These are phyloP conservation scores for Fusarium palustre DNA, from an alignment of 2,329 filamentous ascomycete genomes.

Conservation along the genomic window DNA sequence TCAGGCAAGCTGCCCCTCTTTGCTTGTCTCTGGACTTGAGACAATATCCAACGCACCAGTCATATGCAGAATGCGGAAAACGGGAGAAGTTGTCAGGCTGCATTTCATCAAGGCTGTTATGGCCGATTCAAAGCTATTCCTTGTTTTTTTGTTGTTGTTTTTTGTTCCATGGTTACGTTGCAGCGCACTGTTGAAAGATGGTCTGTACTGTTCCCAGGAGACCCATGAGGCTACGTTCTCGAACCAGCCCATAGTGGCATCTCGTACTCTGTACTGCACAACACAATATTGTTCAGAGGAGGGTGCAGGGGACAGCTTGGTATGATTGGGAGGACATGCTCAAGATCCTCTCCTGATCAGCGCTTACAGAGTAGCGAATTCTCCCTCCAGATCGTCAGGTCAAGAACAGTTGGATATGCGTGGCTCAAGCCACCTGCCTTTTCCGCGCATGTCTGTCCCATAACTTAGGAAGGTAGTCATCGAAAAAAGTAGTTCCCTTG, in stretches of 20 bases:
- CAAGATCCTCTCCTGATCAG: conserved; percentile 2
- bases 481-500: not conserved
- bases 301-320: not conserved
- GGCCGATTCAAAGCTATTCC: not conserved
- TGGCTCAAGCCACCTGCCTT: conserved; percentile 10
- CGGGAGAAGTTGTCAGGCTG: not conserved
- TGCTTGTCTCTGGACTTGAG: not conserved
- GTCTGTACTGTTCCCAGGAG: not conserved
- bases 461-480: conserved; percentile 2
- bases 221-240: conserved; percentile 27
- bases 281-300: not conserved
- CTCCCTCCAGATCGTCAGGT: conserved; percentile 10
- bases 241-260: conserved; percentile 11
- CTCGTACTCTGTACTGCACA: not conserved
- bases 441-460: not conserved
- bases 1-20: not conserved
- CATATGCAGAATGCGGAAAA: conserved; percentile 1
- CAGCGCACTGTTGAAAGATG: conserved; percentile 9
- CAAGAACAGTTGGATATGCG: conserved; percentile 3
- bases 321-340: not conserved
- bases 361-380: not conserved
- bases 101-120: conserved; percentile 6
- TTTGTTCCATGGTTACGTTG: conserved; percentile 1
- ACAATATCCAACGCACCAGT: conserved; percentile 12
- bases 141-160: not conserved